These are phyloP conservation scores for Mortierella antarctica DNA, from an alignment of 192 early-diverging fungal genomes.

Conservation along the genomic window DNA sequence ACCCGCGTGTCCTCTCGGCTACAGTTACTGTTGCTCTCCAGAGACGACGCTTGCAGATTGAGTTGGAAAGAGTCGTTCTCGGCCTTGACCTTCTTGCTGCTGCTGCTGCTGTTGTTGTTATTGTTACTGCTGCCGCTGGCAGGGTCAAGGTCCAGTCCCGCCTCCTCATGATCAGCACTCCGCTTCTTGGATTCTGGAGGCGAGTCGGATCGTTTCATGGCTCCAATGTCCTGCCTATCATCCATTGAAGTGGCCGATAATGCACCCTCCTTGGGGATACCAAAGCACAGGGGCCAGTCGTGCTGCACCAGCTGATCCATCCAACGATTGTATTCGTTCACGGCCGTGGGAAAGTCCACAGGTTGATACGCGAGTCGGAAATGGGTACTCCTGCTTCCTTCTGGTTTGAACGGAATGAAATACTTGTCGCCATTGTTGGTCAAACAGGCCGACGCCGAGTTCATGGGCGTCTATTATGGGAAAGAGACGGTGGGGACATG, in stretches of 20 bases:
- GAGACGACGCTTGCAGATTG: neutral
- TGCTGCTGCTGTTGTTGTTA: neutral
- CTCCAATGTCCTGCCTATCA: too few relatives aligned
- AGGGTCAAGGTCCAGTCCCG: constrained; percentile 2
- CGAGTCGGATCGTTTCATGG: constrained; percentile 10
- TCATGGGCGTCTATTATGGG: constrained; percentile 75
- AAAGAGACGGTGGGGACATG: neutral
- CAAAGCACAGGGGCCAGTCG: constrained; percentile 93
- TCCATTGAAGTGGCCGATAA: neutral
- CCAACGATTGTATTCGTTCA: constrained; percentile 79
- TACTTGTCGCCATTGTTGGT: constrained; percentile 83
- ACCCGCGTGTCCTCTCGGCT: constrained; percentile 19
- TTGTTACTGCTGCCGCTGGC: neutral
- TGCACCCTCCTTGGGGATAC: constrained; percentile 54
- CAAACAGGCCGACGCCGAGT: constrained; percentile 79
- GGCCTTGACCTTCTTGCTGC: constrained; percentile 33
- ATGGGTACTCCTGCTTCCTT: constrained; percentile 71
- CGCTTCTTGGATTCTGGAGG: constrained; percentile 39
- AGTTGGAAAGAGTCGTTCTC: neutral
- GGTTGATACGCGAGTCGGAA: constrained; percentile 87
- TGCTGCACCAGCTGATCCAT: constrained; percentile 70
- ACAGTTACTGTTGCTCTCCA: neutral
- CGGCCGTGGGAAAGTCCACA: constrained; percentile 79
- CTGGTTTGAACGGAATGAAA: constrained; percentile 78
- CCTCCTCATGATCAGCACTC: constrained; percentile 4